Percentiles rank a stretch among this genome's conserved stretches.
phyloP scores from a whole-genome alignment of 352 stramenopile species.

The Phytophthora litchii region DNA sequence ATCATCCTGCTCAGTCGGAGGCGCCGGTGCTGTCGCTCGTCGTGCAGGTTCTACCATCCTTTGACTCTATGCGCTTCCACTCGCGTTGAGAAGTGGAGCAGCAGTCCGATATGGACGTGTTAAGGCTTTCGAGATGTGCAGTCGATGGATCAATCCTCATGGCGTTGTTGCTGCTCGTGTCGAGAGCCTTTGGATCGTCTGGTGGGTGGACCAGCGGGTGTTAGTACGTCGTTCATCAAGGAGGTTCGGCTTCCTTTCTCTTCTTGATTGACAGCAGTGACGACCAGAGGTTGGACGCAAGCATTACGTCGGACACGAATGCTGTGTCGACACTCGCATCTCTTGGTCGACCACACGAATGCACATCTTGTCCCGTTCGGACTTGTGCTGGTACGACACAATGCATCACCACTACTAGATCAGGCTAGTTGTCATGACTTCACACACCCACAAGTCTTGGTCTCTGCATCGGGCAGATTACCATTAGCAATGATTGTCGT shows the following conservation, averaged over 20 bases:
- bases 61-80: slow-evolving; percentile 20
- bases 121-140: slow-evolving; percentile 21
- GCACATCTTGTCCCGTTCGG: slow-evolving; percentile 20
- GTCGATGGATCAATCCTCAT: slow-evolving; percentile 10
- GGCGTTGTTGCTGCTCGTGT: slow-evolving; percentile 12
- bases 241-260: slow-evolving; percentile 7
- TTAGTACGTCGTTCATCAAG: slow-evolving; percentile 13
- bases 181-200: slow-evolving; percentile 33
- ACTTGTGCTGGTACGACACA: slow-evolving; percentile 7
- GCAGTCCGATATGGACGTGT: slow-evolving; percentile 6
- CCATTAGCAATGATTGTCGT: slow-evolving; percentile 28
- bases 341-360: slow-evolving; percentile 12
- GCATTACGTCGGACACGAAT: slow-evolving; percentile 8
- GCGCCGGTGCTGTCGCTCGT: slow-evolving; percentile 29
- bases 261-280: slow-evolving; percentile 34
- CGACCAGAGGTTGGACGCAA: slow-evolving; percentile 14
- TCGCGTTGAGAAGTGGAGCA: slow-evolving; percentile 30
- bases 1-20: slow-evolving; percentile 12
- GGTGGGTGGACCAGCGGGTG: slow-evolving; percentile 30
- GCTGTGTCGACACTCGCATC: slow-evolving; percentile 8
- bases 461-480: slow-evolving; percentile 1
- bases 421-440: background rate
- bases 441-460: background rate
- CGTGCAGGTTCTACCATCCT: slow-evolving; percentile 31
- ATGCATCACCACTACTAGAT: too few relatives aligned